Evolutionary conservation across 2,329 filamentous ascomycete species (phyloP).

Genomic region (Scedosporium minutisporum): DNA sequence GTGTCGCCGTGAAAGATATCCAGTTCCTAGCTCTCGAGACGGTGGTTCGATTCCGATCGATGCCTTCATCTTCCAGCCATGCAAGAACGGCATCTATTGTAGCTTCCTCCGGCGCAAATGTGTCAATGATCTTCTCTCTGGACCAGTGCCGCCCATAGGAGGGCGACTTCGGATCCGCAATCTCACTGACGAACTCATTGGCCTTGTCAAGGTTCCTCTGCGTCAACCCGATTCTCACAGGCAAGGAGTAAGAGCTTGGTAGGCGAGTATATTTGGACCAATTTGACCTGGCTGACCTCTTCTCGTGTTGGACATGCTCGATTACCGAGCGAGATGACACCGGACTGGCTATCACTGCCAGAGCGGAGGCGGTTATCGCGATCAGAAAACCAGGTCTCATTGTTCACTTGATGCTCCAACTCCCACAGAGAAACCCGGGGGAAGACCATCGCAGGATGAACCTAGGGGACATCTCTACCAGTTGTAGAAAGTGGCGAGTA

Average conservation of each 20-base stretch:
- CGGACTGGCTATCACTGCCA: conserved; percentile 1
- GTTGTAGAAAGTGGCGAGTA: neutral
- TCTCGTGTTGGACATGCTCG: conserved; percentile 2
- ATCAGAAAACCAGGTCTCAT: conserved; percentile 3
- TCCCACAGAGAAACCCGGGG: neutral
- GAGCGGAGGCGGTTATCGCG: neutral
- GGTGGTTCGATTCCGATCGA: conserved; percentile 34
- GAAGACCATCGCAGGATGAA: neutral
- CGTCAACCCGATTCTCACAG: conserved; percentile 32
- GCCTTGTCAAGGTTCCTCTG: conserved; percentile 36
- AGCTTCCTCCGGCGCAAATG: conserved; percentile 31
- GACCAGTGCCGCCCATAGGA: conserved; percentile 39
- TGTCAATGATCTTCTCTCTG: conserved; percentile 28
- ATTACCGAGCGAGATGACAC: neutral
- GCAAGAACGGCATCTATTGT: conserved; percentile 37
- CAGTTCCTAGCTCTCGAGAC: conserved; percentile 42
- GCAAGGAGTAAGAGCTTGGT: conserved; percentile 13
- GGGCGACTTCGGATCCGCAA: conserved; percentile 32
- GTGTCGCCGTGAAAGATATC: neutral
- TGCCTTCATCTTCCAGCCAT: conserved; percentile 45
- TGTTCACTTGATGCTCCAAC: neutral
- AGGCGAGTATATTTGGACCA: conserved; percentile 2
- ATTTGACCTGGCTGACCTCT: neutral
- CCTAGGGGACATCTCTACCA: neutral
- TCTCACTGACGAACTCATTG: conserved; percentile 31